phyloP scores from a whole-genome alignment of 2,329 filamentous ascomycete genomes.

The Verticillium longisporum region DNA sequence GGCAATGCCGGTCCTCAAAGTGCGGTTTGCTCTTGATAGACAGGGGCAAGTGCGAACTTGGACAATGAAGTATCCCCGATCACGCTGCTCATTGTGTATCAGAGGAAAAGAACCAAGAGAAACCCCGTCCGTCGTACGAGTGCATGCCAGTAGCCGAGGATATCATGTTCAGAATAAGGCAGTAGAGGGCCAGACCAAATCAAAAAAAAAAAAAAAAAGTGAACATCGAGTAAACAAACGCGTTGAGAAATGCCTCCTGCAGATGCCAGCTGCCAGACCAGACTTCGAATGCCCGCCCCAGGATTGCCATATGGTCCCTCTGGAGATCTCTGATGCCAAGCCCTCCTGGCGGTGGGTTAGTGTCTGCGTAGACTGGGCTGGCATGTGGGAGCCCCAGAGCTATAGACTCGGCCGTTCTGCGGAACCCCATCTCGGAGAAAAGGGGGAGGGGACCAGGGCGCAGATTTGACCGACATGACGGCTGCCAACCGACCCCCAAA shows the following conservation, averaged over 20 bases:
- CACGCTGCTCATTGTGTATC: too few species aligned
- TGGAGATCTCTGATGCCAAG: neutral
- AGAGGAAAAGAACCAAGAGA: too few species aligned
- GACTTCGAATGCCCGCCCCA: neutral
- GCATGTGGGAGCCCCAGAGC: neutral
- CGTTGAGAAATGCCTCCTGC: too few species aligned
- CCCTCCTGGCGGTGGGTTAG: neutral
- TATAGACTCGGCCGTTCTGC: neutral
- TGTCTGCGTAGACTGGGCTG: neutral
- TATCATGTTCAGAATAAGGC: too few species aligned
- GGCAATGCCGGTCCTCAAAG: conserved; percentile 6
- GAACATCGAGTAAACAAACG: too few species aligned
- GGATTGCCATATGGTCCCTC: neutral
- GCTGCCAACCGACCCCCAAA: neutral
- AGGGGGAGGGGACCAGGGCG: neutral
- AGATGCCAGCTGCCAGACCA: neutral
- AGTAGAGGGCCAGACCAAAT: too few species aligned
- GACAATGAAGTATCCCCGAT: neutral
- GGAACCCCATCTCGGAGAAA: neutral
- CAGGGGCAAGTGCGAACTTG: neutral
- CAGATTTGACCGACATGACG: neutral
- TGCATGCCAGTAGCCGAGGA: too few species aligned
- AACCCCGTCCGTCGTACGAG: too few species aligned
- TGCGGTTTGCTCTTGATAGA: conserved; percentile 4
- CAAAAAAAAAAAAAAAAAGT: too few species aligned